phyloP scores from a whole-genome alignment of 768 basidiomycete species.

The Cystobasidium ongulense region DNA sequence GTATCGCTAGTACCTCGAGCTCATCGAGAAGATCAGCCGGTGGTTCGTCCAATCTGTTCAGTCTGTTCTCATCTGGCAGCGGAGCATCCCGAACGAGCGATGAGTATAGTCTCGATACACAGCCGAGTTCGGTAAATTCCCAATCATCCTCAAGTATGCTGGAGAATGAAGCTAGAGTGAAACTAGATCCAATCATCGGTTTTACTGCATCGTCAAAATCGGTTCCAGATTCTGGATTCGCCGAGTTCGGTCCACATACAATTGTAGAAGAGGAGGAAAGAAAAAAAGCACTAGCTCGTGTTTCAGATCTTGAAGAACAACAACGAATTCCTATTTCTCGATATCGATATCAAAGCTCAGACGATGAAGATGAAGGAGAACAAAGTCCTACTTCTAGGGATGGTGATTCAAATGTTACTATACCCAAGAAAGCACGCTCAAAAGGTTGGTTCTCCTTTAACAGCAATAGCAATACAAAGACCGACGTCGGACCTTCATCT shows the following conservation, averaged over 20 bases:
- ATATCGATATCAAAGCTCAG: not conserved
- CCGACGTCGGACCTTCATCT: not conserved
- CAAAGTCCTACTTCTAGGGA: not conserved
- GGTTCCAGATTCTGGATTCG: constrained; percentile 3
- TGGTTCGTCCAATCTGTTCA: not conserved
- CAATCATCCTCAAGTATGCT: not conserved
- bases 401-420: constrained; percentile 4
- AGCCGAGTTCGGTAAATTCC: not conserved
- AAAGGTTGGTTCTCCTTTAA: constrained; percentile 26
- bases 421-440: constrained; percentile 15
- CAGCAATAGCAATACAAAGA: not conserved
- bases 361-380: not conserved
- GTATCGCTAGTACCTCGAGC: not conserved
- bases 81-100: not conserved
- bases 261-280: not conserved
- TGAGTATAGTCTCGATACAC: not conserved
- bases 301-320: not conserved
- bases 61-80: not conserved
- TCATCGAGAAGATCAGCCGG: not conserved
- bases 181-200: not conserved
- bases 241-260: constrained; percentile 21
- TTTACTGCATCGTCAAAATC: not conserved
- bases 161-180: not conserved
- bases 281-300: not conserved
- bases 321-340: not conserved